These are phyloP conservation scores for Saururus chinensis DNA, from an alignment of 164 flowering plant genomes.

Conservation along the genomic window DNA sequence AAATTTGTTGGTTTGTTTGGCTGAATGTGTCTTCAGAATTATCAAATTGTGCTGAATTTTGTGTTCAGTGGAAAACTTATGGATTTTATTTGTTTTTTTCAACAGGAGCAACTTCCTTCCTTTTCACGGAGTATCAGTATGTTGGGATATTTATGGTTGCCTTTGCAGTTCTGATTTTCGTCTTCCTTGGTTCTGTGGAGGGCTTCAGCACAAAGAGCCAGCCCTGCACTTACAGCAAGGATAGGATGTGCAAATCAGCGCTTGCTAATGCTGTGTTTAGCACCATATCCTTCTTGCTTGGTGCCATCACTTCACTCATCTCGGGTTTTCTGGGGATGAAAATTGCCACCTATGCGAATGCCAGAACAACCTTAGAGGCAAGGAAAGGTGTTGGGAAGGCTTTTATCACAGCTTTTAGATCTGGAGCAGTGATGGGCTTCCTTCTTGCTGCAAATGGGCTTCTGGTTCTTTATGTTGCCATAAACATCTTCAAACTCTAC, in stretches of 20 bases:
- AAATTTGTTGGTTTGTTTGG: too few relatives aligned
- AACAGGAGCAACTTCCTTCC: constrained; percentile 16
- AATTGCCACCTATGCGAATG: constrained; percentile 16
- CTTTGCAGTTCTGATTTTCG: constrained; percentile 10
- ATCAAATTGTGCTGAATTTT: not conserved
- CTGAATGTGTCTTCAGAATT: too few relatives aligned
- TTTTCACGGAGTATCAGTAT: constrained; percentile 13
- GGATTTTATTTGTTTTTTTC: not conserved
- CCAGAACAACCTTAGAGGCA: constrained; percentile 15
- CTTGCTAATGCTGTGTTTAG: constrained; percentile 13
- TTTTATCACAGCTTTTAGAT: constrained; percentile 13
- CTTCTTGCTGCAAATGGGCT: constrained; percentile 18
- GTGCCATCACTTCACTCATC: constrained; percentile 13
- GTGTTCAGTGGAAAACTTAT: not conserved
- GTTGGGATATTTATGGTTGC: constrained; percentile 8
- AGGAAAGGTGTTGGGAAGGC: constrained; percentile 15
- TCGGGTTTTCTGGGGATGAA: constrained; percentile 19
- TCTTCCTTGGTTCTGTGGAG: constrained; percentile 15
- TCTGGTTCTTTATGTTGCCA: constrained; percentile 15
- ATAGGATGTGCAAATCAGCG: constrained; percentile 12
- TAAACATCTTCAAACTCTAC: constrained; percentile 11
- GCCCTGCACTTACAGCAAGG: constrained; percentile 11
- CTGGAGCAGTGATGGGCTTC: constrained; percentile 19
- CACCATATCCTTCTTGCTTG: constrained; percentile 13
- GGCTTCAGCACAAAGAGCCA: constrained; percentile 12